Evolutionary conservation across 305 asterid genomes (phyloP).

Genomic region (Rubia peregrina): DNA sequence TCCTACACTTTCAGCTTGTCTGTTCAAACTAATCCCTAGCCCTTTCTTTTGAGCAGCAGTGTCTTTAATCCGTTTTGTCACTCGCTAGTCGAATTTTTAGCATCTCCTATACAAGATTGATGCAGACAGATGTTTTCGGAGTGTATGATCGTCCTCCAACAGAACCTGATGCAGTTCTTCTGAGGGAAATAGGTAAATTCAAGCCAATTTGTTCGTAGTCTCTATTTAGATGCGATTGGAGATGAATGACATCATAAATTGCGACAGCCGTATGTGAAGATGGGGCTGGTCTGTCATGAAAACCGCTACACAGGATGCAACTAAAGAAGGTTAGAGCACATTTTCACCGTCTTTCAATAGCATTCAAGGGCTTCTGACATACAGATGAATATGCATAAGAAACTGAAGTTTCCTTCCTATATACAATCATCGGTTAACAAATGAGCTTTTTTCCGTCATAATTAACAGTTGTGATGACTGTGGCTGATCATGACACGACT

Average conservation of each 20-base stretch:
- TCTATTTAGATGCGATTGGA: neutral
- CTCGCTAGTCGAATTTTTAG: neutral
- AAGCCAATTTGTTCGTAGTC: neutral
- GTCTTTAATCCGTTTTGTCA: neutral
- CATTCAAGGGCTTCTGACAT: neutral
- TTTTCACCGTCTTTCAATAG: neutral
- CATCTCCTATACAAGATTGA: slow-evolving; percentile 36
- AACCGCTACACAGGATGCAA: slow-evolving; percentile 45
- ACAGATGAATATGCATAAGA: neutral
- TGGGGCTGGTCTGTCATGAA: slow-evolving; percentile 84
- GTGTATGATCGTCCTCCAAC: slow-evolving; percentile 91
- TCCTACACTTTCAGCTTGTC: slow-evolving; percentile 28
- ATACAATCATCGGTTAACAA: neutral
- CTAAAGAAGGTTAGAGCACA: slow-evolving; percentile 42
- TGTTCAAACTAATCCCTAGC: neutral
- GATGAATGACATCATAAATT: neutral
- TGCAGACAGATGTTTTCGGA: slow-evolving; percentile 82
- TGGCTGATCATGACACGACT: slow-evolving; percentile 88
- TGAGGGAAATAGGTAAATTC: slow-evolving; percentile 68
- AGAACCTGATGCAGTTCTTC: slow-evolving; percentile 68
- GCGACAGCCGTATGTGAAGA: slow-evolving; percentile 74
- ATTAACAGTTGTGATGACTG: slow-evolving; percentile 62
- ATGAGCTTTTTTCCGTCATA: neutral
- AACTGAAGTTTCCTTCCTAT: neutral
- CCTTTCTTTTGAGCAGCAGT: no score